A percentile compares a stretch with the other conserved stretches of the same genome.
Conservation (phyloP, 176 grass and related monocot genomes). For the Panicum miliaceum region DNA sequence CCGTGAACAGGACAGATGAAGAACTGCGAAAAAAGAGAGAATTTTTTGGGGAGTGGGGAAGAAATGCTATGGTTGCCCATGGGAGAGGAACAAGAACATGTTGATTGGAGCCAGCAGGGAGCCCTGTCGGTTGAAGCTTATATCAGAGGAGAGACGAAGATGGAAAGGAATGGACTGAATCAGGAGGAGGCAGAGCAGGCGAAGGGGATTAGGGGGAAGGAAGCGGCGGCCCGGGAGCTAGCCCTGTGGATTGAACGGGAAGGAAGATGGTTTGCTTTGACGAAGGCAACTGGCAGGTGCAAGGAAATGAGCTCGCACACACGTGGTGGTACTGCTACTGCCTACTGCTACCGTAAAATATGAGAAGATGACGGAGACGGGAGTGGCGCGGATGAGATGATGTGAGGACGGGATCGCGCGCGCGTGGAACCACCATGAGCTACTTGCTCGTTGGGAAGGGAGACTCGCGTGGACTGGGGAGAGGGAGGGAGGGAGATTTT, state of each 20-base stretch:
- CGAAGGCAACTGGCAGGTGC: not conserved
- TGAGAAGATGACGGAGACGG: not conserved
- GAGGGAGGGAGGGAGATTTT: too few species aligned
- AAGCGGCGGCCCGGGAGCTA: not conserved
- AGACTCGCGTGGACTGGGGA: not conserved
- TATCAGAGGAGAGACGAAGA: not conserved
- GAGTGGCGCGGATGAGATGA: not conserved
- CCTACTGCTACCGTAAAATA: not conserved
- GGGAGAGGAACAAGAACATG: conserved; percentile 9
- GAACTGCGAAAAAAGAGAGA: not conserved
- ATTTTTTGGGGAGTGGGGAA: too few species aligned
- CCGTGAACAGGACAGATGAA: not conserved
- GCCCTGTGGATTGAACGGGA: not conserved
- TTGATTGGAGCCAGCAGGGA: not conserved
- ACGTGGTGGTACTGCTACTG: not conserved
- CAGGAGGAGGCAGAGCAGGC: not conserved
- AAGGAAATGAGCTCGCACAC: not conserved
- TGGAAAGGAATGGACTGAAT: too few species aligned
- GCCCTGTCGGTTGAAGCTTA: not conserved
- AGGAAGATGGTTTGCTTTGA: not conserved
- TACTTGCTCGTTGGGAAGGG: not conserved
- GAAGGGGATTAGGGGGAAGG: not conserved
- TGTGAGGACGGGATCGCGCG: not conserved
- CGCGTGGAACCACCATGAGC: not conserved
- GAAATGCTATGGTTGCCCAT: not conserved